A percentile compares a stretch with the other conserved stretches of the same genome.
phyloP scores from a whole-genome alignment of 1,284 basidiomycete genomes.

The Apiotrichum veenhuisii region DNA sequence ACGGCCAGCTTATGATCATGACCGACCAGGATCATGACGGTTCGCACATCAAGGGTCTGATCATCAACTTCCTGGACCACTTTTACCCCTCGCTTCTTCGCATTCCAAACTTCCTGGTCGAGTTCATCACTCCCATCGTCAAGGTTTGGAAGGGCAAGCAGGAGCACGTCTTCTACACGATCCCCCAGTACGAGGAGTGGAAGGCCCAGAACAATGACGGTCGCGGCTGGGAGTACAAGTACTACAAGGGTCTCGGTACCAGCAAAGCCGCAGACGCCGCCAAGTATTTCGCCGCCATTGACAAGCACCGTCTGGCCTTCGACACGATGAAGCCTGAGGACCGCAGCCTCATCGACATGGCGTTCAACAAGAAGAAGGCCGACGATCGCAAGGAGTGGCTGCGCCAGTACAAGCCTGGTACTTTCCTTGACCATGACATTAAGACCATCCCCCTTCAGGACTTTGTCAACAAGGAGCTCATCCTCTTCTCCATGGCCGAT shows the following conservation, averaged over 20 bases:
- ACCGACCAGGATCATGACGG: slow-evolving; percentile 99
- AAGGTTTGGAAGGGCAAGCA: slow-evolving; percentile 81
- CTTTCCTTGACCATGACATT: slow-evolving; percentile 85
- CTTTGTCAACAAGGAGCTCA: slow-evolving; percentile 98
- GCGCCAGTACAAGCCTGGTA: slow-evolving; percentile 91
- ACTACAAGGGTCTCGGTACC: slow-evolving; percentile 99
- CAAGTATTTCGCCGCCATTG: slow-evolving; percentile 89
- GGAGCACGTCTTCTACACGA: slow-evolving; percentile 88
- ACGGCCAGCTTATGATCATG: slow-evolving; percentile 99
- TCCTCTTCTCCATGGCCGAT: slow-evolving; percentile 99
- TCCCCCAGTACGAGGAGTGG: slow-evolving; percentile 97
- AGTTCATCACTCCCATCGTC: slow-evolving; percentile 98
- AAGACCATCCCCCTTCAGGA: slow-evolving; percentile 83
- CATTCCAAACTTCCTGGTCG: slow-evolving; percentile 88
- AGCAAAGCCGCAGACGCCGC: slow-evolving; percentile 83
- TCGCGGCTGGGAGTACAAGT: slow-evolving; percentile 86
- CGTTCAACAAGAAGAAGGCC: slow-evolving; percentile 99
- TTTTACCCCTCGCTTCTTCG: slow-evolving; percentile 94
- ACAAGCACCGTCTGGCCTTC: slow-evolving; percentile 92
- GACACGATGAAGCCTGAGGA: slow-evolving; percentile 76
- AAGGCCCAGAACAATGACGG: slow-evolving; percentile 72
- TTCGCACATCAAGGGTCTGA: slow-evolving; percentile 97
- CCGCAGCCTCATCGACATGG: slow-evolving; percentile 86
- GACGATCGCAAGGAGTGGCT: slow-evolving; percentile 99
- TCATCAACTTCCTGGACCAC: slow-evolving; percentile 97